Base-by-base conservation (phyloP, 352 stramenopile genomes). In the Pythium plurisporium region DNA sequence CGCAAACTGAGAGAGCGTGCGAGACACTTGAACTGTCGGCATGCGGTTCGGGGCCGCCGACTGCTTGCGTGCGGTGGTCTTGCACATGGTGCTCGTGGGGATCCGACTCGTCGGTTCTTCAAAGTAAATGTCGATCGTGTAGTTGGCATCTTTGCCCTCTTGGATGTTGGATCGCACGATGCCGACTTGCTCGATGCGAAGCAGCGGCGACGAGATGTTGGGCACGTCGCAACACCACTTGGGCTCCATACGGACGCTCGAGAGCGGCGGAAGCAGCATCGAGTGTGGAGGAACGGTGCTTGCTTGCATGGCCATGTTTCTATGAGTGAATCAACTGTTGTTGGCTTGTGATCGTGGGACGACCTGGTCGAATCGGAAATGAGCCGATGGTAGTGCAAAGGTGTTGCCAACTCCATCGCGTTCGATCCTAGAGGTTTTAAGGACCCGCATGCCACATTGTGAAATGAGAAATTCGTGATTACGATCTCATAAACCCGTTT, bases 61-160 rank as follows among this genome's bases (percentile, higher is more conserved):
- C 2, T 11, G 7, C 17, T 5, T 14, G 11, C 17, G 36, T 23
- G 8, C 17, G 6, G 17, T 42, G 15, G 36, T 10, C 12, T 23
- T 42, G 14, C 34, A 34, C 9, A 8, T 48, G 9, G 8, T 34
- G 23, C 20, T 27, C 2, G 42, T 30, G 40, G n/a, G 40, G 5
- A 58, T 58, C 12, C 51, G 51, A 17, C 38, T 58, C 14, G 30
- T 26, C 15, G 40, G 51, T 15, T 58, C 23, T 14, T 58, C 42
- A 20, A 43, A 58, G 40, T 41, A 58, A 6, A 43, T 22, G 3
- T 44, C 5, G 30, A 59, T 14, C 2, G 40, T 14, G 17, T 59
- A 59, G 2, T 26, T 20, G 10, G 37, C n/a, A 25, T 34, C 27
- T 29, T 22, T 51, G 26, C 22, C 9, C 27, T 26, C 9, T 17